Conservation (phyloP, 495 filamentous ascomycete species). For the Cudoniella acicularis region DNA sequence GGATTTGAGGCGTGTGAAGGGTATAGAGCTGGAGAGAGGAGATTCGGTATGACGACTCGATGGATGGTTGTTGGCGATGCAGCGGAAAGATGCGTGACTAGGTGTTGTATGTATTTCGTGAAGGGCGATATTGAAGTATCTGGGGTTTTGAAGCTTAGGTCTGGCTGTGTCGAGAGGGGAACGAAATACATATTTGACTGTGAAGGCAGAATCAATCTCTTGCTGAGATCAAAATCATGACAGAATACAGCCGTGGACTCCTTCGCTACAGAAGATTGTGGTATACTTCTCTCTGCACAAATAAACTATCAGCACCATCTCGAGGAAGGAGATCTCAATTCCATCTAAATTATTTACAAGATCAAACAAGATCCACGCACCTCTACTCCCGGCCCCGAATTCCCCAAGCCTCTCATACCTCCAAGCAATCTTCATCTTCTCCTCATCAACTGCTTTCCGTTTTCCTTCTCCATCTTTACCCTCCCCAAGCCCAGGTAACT, state of each 20-base stretch:
- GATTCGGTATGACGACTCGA: conserved; percentile 75
- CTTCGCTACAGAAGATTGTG: conserved; percentile 9
- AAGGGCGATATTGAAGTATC: conserved; percentile 50
- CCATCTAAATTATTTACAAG: not conserved
- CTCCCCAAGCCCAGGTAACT: conserved; percentile 67
- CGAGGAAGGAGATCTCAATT: not conserved
- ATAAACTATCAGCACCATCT: not conserved
- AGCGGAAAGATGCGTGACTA: conserved; percentile 54
- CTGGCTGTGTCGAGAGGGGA: conserved; percentile 36
- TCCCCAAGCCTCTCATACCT: conserved; percentile 84
- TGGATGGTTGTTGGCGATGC: conserved; percentile 63
- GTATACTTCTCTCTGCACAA: conserved; percentile 9
- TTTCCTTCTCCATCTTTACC: conserved; percentile 27
- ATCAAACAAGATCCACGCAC: conserved; percentile 16
- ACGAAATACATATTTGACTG: conserved; percentile 56
- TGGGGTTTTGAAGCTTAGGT: conserved; percentile 18
- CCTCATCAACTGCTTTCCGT: conserved; percentile 41
- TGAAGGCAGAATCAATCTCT: conserved; percentile 62
- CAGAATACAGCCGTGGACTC: conserved; percentile 51
- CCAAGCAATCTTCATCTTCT: conserved; percentile 99
- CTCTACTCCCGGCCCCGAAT: conserved; percentile 24
- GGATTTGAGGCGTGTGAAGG: conserved; percentile 63
- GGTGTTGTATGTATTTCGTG: conserved; percentile 54
- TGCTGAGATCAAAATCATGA: conserved; percentile 87
- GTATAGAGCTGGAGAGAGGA: conserved; percentile 82